Base-by-base conservation (phyloP, 257 asterid genomes). In the Capsicum rhomboideum region DNA sequence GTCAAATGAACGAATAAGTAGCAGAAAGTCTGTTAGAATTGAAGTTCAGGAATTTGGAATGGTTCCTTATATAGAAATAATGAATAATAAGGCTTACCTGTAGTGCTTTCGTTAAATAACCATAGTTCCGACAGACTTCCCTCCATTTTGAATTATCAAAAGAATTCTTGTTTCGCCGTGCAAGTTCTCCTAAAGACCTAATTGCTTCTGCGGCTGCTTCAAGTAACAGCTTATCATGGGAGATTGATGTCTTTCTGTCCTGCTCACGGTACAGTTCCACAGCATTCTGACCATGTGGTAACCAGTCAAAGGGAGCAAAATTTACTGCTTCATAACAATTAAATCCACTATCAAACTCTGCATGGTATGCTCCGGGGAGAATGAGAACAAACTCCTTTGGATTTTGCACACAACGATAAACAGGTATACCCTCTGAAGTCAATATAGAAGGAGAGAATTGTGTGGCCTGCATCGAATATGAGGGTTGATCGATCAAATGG, bases 251-350 rank as follows among this genome's bases (percentile, higher is more conserved):
- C 89, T 87, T 90, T 54, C 91, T 75, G 87, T 87, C 29, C 78
- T 83, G 84, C 37, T 87, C 95, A 79, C 91, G 86, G 82, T 93
- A 93, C 68, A 87, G 83, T 84, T 96, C 98, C 54, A 87, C 86
- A 49, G 88, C 86, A 64, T 86, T 81, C 85, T 92, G 96, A 82
- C 98, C 98, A 88, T 89, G 91, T 61, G 95, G 92, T 82, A 96
- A 85, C 98, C 98, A 96, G 84, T 96, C 96, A 78, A 92, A 83
- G 63, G 98, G 97, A 87, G 98, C 98, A 83, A 96, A 90, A 89
- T 90, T 85, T 29, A 87, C 93, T 14, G 92, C 28, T 84, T 96
- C 98, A 2, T 93, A 86, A 92, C 95, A 92, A 88, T 90, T 92
- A 85, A 94, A 96, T 84, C 98, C 98, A 86, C 93, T 90, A 86